Evolutionary conservation across 2,329 filamentous ascomycete genomes (phyloP).

Genomic region (Curvularia hawaiiensis): DNA sequence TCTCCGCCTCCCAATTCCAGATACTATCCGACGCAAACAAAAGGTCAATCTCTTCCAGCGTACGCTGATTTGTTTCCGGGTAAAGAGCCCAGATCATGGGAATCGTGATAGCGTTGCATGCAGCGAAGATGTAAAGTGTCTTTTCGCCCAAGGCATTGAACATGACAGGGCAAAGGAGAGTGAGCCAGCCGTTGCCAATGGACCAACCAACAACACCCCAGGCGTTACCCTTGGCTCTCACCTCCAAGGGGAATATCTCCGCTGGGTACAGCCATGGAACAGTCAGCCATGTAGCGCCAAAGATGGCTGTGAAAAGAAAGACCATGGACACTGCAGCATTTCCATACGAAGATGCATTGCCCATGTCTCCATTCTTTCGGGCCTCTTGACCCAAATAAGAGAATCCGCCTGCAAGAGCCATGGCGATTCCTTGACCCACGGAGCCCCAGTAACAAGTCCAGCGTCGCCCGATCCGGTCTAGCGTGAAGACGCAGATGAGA

Average conservation of each 20-base stretch:
- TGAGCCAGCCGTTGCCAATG: conserved; percentile 73
- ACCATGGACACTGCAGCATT: conserved; percentile 73
- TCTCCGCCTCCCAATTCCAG: conserved; percentile 64
- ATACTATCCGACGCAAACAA: conserved; percentile 70
- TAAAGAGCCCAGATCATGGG: conserved; percentile 76
- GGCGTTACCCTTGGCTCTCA: conserved; percentile 75
- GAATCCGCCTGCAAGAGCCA: conserved; percentile 70
- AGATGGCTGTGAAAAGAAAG: conserved; percentile 69
- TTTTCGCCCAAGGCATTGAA: conserved; percentile 70
- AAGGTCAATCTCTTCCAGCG: conserved; percentile 76
- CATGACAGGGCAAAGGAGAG: conserved; percentile 48
- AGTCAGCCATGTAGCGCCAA: conserved; percentile 68
- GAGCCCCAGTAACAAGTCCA: conserved; percentile 74
- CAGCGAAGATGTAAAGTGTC: conserved; percentile 75
- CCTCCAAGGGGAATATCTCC: conserved; percentile 74
- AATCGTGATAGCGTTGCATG: conserved; percentile 68
- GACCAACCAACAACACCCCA: conserved; percentile 79
- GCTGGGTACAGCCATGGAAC: conserved; percentile 67
- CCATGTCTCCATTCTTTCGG: conserved; percentile 52
- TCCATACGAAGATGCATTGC: conserved; percentile 59
- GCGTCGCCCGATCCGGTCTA: conserved; percentile 70
- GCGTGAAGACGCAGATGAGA: conserved; percentile 70
- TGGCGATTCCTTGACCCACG: conserved; percentile 66
- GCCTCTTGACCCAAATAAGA: conserved; percentile 60
- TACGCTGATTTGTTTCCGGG: conserved; percentile 75